Evolutionary conservation across 2,329 filamentous ascomycete genomes (phyloP).

Genomic region (Chaetoscypha palmicola): DNA sequence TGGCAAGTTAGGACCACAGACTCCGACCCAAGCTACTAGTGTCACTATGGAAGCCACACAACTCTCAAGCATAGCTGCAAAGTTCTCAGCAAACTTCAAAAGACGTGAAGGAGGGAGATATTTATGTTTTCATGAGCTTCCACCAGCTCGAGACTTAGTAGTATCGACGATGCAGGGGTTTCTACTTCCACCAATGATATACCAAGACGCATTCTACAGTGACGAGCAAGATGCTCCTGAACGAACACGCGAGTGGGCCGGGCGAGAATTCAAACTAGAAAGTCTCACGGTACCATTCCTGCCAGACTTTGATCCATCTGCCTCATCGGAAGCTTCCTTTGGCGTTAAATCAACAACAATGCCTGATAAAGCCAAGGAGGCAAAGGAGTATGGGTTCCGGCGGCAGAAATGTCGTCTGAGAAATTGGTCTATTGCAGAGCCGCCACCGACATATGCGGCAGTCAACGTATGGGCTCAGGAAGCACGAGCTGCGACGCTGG

Average conservation of each 20-base stretch:
- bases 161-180: constrained; percentile 48
- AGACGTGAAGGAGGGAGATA: constrained; percentile 8
- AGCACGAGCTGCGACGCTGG: constrained; percentile 20
- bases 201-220: constrained; percentile 81
- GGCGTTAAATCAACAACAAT: constrained; percentile 43
- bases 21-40: background rate
- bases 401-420: constrained; percentile 53
- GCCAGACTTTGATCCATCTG: constrained; percentile 65
- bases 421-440: constrained; percentile 68
- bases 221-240: constrained; percentile 76
- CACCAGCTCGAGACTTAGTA: constrained; percentile 42
- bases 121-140: constrained; percentile 33
- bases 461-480: constrained; percentile 62
- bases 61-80: background rate
- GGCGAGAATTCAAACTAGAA: constrained; percentile 72
- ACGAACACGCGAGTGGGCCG: constrained; percentile 74
- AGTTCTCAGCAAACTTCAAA: too few relatives aligned
- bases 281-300: constrained; percentile 73
- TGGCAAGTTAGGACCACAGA: background rate
- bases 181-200: constrained; percentile 61
- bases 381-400: constrained; percentile 44
- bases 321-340: constrained; percentile 47
- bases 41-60: background rate
- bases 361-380: constrained; percentile 45
- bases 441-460: constrained; percentile 63